Percentiles rank a stretch among this genome's conserved stretches.
phyloP scores from a whole-genome alignment of 805 yeast species.

The Zygosaccharomyces pseudorouxii region DNA sequence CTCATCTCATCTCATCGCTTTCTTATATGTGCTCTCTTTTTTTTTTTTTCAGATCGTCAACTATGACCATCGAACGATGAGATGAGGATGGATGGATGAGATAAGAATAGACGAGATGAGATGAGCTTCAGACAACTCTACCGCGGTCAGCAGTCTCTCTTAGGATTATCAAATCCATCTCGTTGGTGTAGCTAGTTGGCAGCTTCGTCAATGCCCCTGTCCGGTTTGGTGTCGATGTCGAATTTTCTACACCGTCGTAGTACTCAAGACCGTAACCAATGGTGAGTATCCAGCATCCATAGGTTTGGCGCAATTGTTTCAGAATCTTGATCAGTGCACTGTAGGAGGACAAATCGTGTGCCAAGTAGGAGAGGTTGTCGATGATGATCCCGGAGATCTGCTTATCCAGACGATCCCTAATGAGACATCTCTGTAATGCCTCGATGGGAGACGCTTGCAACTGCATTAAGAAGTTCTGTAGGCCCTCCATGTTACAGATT shows the following conservation, averaged over 20 bases:
- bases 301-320: slow-evolving; percentile 18
- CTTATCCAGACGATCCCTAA: slow-evolving; percentile 7
- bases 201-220: slow-evolving; percentile 18
- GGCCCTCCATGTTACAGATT: slow-evolving; percentile 20
- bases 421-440: slow-evolving; percentile 23
- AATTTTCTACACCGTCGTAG: slow-evolving; percentile 27
- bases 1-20: slow-evolving; percentile 5
- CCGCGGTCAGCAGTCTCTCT: slow-evolving; percentile 22
- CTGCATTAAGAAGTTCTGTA: slow-evolving; percentile 21
- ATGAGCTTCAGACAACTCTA: slow-evolving; percentile 8
- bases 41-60: background rate
- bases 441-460: slow-evolving; percentile 23
- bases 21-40: background rate
- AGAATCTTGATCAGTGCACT: slow-evolving; percentile 18
- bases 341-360: slow-evolving; percentile 18
- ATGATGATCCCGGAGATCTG: slow-evolving; percentile 31
- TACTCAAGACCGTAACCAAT: slow-evolving; percentile 28
- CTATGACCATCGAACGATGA: background rate
- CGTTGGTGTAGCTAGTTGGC: slow-evolving; percentile 25
- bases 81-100: background rate
- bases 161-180: slow-evolving; percentile 25
- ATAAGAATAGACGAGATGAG: too few species aligned
- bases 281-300: slow-evolving; percentile 31
- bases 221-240: slow-evolving; percentile 9
- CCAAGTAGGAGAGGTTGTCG: slow-evolving; percentile 31